Conservation (phyloP, 2,329 filamentous ascomycete genomes). For the Fusarium subglutinans region DNA sequence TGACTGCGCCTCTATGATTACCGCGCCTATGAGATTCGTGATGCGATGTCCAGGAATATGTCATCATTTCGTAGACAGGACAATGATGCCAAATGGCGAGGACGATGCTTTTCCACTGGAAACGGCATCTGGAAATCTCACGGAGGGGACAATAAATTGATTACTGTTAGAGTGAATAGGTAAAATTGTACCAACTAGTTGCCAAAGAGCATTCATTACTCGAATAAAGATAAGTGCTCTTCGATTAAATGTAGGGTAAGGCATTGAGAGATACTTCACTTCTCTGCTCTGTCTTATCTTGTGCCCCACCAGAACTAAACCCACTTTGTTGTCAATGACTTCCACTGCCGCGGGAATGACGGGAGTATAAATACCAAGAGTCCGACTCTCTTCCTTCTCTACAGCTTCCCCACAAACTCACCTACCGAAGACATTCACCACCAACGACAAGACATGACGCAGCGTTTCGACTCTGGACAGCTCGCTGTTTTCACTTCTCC, state of each 20-base stretch:
- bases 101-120: accelerated
- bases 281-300: background rate
- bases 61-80: background rate
- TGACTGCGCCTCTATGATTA: background rate
- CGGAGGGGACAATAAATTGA: background rate
- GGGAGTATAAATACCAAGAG: background rate
- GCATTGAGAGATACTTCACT: background rate
- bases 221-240: too few species aligned
- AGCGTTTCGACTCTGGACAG: background rate
- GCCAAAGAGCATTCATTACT: too few species aligned
- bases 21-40: background rate
- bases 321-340: background rate
- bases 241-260: background rate
- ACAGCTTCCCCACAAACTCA: accelerated
- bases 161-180: accelerated
- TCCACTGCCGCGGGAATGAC: background rate
- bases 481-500: too few species aligned
- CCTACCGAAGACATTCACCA: accelerated
- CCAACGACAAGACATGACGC: too few species aligned
- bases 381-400: too few species aligned
- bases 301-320: background rate
- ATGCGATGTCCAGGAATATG: accelerated
- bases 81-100: accelerated
- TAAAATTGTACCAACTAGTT: accelerated
- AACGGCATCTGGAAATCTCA: accelerated